Conservation (phyloP, 768 basidiomycete genomes). For the Cystobasidium tubakii region DNA sequence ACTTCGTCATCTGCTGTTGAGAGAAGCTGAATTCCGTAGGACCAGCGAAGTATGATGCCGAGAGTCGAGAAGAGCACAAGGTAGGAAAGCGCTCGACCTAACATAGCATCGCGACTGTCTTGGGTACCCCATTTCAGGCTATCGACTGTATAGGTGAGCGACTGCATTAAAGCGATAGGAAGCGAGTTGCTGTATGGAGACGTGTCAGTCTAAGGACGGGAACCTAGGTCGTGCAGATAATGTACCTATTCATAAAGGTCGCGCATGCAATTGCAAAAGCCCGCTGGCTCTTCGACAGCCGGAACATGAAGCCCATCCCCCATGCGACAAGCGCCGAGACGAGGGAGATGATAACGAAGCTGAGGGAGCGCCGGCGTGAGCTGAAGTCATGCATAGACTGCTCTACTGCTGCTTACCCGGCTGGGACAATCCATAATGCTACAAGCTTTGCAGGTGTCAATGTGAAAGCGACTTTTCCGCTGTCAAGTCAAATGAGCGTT, state of each 20-base stretch:
- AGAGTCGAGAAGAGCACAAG: constrained; percentile 87
- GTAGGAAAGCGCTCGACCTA: constrained; percentile 82
- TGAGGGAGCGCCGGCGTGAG: constrained; percentile 59
- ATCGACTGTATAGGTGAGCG: constrained; percentile 39
- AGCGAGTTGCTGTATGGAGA: constrained; percentile 94
- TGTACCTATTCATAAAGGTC: constrained; percentile 36
- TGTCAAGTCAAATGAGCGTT: constrained; percentile 66
- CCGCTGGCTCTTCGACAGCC: constrained; percentile 65
- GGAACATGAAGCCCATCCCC: constrained; percentile 59
- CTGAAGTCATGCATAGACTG: neutral
- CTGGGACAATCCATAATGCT: constrained; percentile 63
- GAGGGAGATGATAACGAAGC: constrained; percentile 70
- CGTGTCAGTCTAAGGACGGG: constrained; percentile 69
- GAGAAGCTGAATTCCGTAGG: constrained; percentile 78
- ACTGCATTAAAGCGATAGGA: constrained; percentile 77
- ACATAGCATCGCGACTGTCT: constrained; percentile 79
- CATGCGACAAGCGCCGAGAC: constrained; percentile 68
- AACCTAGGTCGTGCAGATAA: neutral
- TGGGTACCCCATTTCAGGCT: constrained; percentile 48
- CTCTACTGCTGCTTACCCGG: neutral
- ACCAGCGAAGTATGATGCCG: constrained; percentile 73
- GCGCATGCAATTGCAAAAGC: constrained; percentile 43
- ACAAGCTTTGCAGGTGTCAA: constrained; percentile 72
- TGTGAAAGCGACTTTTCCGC: constrained; percentile 88
- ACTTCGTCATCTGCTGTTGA: constrained; percentile 62